Percentiles rank a stretch among this genome's conserved stretches.
These are phyloP conservation scores for Stereum hirsutum DNA, from an alignment of 1,284 basidiomycete genomes.

Conservation along the genomic window DNA sequence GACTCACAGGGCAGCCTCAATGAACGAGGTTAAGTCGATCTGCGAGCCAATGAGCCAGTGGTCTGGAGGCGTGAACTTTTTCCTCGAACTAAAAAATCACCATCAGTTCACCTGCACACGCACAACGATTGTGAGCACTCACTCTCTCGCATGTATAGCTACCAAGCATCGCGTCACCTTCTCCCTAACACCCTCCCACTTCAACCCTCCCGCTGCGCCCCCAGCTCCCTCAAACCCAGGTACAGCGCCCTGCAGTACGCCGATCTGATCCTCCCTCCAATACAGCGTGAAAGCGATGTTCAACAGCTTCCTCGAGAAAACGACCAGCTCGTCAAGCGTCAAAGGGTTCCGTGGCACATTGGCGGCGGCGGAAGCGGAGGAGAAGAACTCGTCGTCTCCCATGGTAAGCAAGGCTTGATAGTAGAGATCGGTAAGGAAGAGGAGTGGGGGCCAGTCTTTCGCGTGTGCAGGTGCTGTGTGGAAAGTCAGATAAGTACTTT, in stretches of 20 bases:
- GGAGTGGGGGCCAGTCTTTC: conserved; percentile 53
- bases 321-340: conserved; percentile 72
- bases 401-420: conserved; percentile 83
- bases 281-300: conserved; percentile 79
- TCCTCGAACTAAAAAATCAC: conserved; percentile 54
- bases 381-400: conserved; percentile 96
- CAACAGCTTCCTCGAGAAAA: conserved; percentile 61
- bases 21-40: conserved; percentile 78
- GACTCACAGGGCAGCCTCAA: conserved; percentile 80
- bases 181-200: conserved; percentile 58
- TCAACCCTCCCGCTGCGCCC: conserved; percentile 19
- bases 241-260: conserved; percentile 28
- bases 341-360: conserved; percentile 59
- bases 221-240: conserved; percentile 35
- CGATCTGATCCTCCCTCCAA: conserved; percentile 54
- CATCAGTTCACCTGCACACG: background rate
- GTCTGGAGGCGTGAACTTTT: conserved; percentile 69
- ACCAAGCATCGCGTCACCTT: conserved; percentile 71
- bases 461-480: conserved; percentile 35
- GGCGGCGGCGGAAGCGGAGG: conserved; percentile 20
- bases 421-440: conserved; percentile 82
- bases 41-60: conserved; percentile 85
- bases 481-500: conserved; percentile 4
- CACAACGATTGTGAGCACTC: conserved; percentile 20
- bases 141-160: conserved; percentile 84